Evolutionary conservation across 495 filamentous ascomycete species (phyloP).

Genomic region (Trichoderma orchidacearum): DNA sequence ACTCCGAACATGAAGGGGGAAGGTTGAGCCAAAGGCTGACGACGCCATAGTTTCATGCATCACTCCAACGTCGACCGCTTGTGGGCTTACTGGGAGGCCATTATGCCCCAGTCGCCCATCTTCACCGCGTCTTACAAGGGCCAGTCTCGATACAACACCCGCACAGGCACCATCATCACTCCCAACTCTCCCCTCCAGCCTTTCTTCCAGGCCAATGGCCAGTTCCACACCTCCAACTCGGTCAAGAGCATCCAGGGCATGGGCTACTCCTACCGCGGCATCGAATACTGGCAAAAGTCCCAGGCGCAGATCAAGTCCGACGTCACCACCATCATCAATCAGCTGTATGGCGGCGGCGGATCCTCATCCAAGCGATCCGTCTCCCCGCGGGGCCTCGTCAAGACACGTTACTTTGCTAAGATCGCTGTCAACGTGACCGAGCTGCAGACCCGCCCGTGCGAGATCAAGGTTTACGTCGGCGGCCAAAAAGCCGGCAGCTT

Average conservation of each 20-base stretch:
- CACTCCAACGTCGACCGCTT: constrained; percentile 17
- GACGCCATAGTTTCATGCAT: constrained; percentile 3
- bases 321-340: constrained; percentile 7
- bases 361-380: not conserved
- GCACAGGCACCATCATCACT: constrained; percentile 3
- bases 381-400: not conserved
- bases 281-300: constrained; percentile 1
- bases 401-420: constrained; percentile 1
- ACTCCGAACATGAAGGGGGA: not conserved
- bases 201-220: constrained; percentile 8
- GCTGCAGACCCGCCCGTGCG: not conserved
- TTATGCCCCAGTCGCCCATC: constrained; percentile 6
- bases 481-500: not conserved
- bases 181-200: constrained; percentile 12
- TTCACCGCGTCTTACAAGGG: constrained; percentile 1
- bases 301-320: not conserved
- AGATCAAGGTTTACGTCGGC: not conserved
- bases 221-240: constrained; percentile 10
- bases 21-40: not conserved
- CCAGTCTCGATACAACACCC: constrained; percentile 2
- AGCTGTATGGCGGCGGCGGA: constrained; percentile 5
- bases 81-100: constrained; percentile 12
- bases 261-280: constrained; percentile 19
- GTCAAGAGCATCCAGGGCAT: constrained; percentile 7
- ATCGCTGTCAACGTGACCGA: not conserved